Percentiles rank a stretch among this genome's conserved stretches.
These are phyloP conservation scores for Candida patagonica DNA, from an alignment of 805 yeast species.

Conservation along the genomic window DNA sequence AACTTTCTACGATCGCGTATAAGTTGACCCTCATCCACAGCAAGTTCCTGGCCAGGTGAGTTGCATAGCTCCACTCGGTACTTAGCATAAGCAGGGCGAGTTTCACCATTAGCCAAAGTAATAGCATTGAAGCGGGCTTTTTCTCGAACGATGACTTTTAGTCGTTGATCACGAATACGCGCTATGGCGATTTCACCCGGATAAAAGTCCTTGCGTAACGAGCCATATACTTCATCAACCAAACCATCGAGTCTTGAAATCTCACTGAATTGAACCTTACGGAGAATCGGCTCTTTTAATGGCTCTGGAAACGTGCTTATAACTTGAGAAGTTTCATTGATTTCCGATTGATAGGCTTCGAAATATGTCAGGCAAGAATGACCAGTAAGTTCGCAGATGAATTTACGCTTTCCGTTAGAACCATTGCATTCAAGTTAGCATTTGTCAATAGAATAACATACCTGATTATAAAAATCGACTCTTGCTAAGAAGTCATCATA, in stretches of 20 bases:
- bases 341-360: constrained; percentile 77
- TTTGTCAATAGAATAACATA: constrained; percentile 4
- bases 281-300: constrained; percentile 81
- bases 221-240: constrained; percentile 76
- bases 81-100: constrained; percentile 48
- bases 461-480: constrained; percentile 31
- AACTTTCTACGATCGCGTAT: constrained; percentile 77
- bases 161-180: constrained; percentile 35
- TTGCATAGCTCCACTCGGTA: constrained; percentile 58
- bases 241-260: constrained; percentile 75
- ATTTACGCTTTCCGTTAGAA: constrained; percentile 39
- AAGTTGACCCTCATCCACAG: constrained; percentile 65
- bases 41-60: constrained; percentile 43
- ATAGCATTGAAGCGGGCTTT: constrained; percentile 58
- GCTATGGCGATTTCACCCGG: constrained; percentile 83
- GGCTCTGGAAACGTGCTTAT: constrained; percentile 85
- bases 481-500: constrained; percentile 64
- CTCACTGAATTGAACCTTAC: constrained; percentile 73
- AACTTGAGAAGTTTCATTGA: constrained; percentile 39
- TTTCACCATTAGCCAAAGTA: constrained; percentile 26
- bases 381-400: constrained; percentile 94
- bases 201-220: constrained; percentile 73
- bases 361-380: constrained; percentile 84
- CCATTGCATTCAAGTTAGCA: background rate
- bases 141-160: constrained; percentile 64